A percentile compares a stretch with the other conserved stretches of the same genome.
Conservation (phyloP, 1,284 basidiomycete species). For the Tilletia caries region DNA sequence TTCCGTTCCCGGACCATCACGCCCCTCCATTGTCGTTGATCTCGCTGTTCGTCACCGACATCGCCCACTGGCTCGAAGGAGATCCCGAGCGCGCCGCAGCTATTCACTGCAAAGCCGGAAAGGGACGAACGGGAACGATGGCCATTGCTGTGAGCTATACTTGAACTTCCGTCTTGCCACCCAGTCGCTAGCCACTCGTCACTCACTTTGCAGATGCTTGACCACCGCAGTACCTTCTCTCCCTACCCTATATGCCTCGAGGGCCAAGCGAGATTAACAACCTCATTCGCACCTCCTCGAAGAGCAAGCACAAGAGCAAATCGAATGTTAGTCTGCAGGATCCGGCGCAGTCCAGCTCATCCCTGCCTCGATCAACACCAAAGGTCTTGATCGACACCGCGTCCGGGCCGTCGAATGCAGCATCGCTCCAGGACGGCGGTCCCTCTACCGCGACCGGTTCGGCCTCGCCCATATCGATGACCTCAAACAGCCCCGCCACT, state of each 20-base stretch:
- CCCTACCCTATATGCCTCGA: not conserved
- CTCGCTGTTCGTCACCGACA: conserved; percentile 72
- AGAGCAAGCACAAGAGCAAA: not conserved
- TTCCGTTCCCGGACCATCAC: conserved; percentile 73
- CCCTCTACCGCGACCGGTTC: too few species aligned
- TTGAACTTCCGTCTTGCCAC: conserved; percentile 35
- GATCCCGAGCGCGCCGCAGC: conserved; percentile 71
- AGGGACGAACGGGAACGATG: conserved; percentile 44
- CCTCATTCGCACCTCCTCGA: not conserved
- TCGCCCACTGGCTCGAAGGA: conserved; percentile 70
- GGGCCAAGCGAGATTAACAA: conserved; percentile 4
- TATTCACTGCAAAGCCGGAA: conserved; percentile 74
- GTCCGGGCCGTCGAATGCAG: conserved; percentile 15
- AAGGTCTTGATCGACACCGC: conserved; percentile 19
- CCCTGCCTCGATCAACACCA: conserved; percentile 2
- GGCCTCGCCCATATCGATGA: too few species aligned
- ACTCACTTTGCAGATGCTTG: not conserved
- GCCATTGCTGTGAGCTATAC: conserved; percentile 31
- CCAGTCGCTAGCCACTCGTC: conserved; percentile 22
- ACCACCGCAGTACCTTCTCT: not conserved
- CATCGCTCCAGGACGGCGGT: conserved; percentile 7
- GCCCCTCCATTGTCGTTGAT: conserved; percentile 78
- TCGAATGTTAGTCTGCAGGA: not conserved
- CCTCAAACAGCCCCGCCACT: not conserved
- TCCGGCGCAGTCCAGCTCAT: conserved; percentile 10